Base-by-base conservation (phyloP, 225 moss, liverwort and hornwort genomes). In the Straminergon stramineum region DNA sequence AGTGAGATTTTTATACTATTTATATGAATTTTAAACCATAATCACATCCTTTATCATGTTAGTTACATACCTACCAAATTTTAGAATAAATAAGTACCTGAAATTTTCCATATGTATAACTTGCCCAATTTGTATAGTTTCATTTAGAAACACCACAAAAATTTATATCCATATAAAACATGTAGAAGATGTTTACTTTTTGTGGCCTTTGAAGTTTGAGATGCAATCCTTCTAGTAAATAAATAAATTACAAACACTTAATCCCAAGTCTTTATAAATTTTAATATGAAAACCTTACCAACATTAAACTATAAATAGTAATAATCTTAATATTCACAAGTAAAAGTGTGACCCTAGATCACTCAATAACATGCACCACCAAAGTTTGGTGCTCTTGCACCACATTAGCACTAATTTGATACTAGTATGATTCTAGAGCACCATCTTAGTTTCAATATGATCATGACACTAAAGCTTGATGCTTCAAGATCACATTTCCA, bases 21-120 rank as follows among this genome's bases (percentile, higher is more conserved):
- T 4, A 74, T 9, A 39, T 4, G 15, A 41, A 16, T 10, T 45
- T 10, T 10, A 6, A 28, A 6, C 11, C 30, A 75, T 2, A 48
- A 18, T 30, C 18, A 0, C 17, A 30, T 48, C 18, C 1, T 30
- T 4, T 48, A 75, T 75, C 1, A 11, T 18, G 2, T 31, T 75
- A 7, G 0, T 48, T 31, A 75, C 6, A 30, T 11, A 30, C 11
- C 2, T 31, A 0, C 2, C 48, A 48, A 48, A 48, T 48, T 75
- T 30, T 48, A 7, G 1, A 75, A 32, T 8, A 21, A 53, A 53
- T 3, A 53, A 22, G 35, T 3, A 53, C 4, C 0, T 14, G 2
- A 52, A 8, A 13, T 34, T 22, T 53, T 53, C 0, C 3, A 0
- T 32, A 32, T 32, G 0, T 32, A 76, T 8, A 20, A 51, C 1